Evolutionary conservation across 2,329 filamentous ascomycete genomes (phyloP).

Genomic region (Graphiopsis chlorocephala): DNA sequence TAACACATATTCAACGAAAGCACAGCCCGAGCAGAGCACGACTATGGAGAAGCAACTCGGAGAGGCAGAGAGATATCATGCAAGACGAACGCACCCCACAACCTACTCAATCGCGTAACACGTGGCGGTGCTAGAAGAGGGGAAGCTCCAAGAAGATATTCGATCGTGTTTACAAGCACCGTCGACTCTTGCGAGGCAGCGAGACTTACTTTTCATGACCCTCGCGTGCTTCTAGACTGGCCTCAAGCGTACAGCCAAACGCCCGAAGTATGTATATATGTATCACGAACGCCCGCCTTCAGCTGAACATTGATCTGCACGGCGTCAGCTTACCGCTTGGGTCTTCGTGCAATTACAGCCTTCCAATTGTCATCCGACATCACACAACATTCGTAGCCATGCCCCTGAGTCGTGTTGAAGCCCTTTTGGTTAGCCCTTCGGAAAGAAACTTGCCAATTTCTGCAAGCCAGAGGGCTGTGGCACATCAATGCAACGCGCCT

Average conservation of each 20-base stretch:
- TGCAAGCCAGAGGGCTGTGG: neutral
- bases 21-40: too few relatives aligned
- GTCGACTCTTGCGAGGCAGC: neutral
- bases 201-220: neutral
- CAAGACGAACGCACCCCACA: neutral
- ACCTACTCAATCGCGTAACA: neutral
- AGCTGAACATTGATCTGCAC: neutral
- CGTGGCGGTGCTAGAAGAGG: neutral
- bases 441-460: neutral
- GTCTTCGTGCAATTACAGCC: neutral
- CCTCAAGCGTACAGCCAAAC: neutral
- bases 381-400: neutral
- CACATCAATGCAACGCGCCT: neutral
- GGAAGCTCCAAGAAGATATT: neutral
- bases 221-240: neutral
- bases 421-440: neutral
- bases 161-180: neutral
- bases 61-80: neutral
- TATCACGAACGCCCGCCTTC: neutral
- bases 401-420: neutral
- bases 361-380: neutral
- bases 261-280: neutral
- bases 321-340: constrained; percentile 2
- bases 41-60: neutral
- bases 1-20: too few relatives aligned